Conservation (phyloP, 768 basidiomycete genomes). For the Macrolepiota dolichaula region DNA sequence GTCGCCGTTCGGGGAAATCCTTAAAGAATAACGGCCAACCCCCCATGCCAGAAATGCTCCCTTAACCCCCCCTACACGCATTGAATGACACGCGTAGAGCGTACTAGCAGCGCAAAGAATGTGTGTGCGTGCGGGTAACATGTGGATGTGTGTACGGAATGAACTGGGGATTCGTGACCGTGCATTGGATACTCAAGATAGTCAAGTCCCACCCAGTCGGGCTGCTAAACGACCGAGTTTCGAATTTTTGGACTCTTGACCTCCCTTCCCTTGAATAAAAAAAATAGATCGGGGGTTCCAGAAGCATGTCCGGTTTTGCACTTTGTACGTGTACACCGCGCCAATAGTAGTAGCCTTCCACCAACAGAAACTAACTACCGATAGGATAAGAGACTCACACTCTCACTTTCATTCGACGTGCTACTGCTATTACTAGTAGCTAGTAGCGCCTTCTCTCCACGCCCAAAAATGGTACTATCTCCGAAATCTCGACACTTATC, state of each 20-base stretch:
- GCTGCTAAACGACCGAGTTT: too few relatives aligned
- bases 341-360: neutral
- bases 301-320: neutral
- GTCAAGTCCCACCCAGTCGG: too few relatives aligned
- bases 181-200: too few relatives aligned
- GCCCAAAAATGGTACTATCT: neutral
- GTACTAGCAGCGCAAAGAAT: too few relatives aligned
- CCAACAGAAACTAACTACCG: neutral
- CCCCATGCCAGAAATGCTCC: too few relatives aligned
- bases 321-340: constrained; percentile 5
- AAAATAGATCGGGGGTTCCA: neutral
- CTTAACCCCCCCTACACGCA: too few relatives aligned
- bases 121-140: too few relatives aligned
- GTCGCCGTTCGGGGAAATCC: neutral
- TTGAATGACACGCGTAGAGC: too few relatives aligned
- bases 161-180: too few relatives aligned
- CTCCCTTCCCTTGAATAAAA: neutral
- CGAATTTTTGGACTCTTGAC: too few relatives aligned
- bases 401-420: neutral
- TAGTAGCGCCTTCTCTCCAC: neutral
- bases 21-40: neutral
- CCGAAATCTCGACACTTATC: too few relatives aligned
- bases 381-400: neutral
- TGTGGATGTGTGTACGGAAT: too few relatives aligned
- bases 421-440: neutral